Base-by-base conservation (phyloP, 1,284 basidiomycete genomes). In the Xerocomus nothofagi region DNA sequence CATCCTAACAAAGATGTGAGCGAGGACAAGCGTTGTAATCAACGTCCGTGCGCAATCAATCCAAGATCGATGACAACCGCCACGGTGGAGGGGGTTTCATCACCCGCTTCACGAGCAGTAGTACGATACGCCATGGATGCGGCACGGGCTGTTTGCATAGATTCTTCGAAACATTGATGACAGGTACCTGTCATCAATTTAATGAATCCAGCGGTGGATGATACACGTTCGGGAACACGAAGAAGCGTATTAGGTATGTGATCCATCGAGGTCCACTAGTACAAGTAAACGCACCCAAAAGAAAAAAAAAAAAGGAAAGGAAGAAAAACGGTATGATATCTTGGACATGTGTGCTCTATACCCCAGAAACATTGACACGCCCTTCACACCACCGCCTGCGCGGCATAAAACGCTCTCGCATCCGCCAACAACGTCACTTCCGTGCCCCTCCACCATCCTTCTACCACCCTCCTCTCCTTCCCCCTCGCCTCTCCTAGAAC, bases 401-500 rank as follows among this genome's bases (percentile, higher is more conserved):
- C 61, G 21, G 59, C 59, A 66, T 86, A 88, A 68, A 84, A 88
- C 55, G 70, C 68, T 55, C 69, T 73, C 46, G 82, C 76, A 14
- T 63, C 66, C 26, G 61, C 63, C 60, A 93, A 67, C 55, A 87
- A 62, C 36, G 73, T 69, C 46, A 67, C 66, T 70, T 89, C 81
- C 62, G 77, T 75, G 38, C 74, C 73, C 26, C 65, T 66, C 91
- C 90, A 93, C 58, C 72, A 69, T 37, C 61, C 69, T 64, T 78
- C 68, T 24, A 89, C 74, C 53, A 81, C 75, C 45, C 61, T 60
- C 67, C 80, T 81, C 20, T 83, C 80, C 41, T 68, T 68, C 54
- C 71, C 75, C 65, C 88, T 76, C 55, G 73, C 71, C 11, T 83
- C 81, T 12, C 73, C 74, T 49, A 82, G 70, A 39, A 94, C 79